Evolutionary conservation across 257 asterid species (phyloP).

Genomic region (Jacaranda mimosifolia): DNA sequence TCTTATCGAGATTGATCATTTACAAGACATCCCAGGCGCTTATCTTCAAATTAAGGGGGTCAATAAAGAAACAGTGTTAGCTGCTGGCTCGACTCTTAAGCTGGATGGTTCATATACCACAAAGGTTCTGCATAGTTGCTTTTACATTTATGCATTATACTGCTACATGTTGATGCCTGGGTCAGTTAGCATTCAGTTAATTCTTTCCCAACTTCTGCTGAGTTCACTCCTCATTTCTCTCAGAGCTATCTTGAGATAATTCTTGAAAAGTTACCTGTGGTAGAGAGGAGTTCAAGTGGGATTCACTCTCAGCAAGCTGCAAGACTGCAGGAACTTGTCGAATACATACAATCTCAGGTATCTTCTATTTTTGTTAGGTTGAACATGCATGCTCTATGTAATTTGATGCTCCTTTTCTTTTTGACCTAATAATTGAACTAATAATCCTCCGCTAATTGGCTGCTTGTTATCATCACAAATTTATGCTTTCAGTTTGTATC

Average conservation of each 20-base stretch:
- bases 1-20: slow-evolving; percentile 96
- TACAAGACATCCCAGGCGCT: slow-evolving; percentile 90
- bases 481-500: not conserved
- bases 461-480: too few relatives aligned
- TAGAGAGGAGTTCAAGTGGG: slow-evolving; percentile 75
- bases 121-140: slow-evolving; percentile 59
- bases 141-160: slow-evolving; percentile 8
- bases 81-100: slow-evolving; percentile 86
- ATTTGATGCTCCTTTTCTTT: not conserved
- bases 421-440: too few relatives aligned
- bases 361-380: not conserved
- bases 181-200: not conserved
- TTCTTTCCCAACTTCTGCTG: slow-evolving; percentile 16
- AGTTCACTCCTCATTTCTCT: slow-evolving; percentile 34
- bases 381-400: too few relatives aligned
- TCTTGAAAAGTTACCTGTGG: slow-evolving; percentile 74
- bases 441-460: too few relatives aligned
- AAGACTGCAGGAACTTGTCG: slow-evolving; percentile 91
- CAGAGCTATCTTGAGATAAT: slow-evolving; percentile 96
- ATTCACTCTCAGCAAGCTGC: slow-evolving; percentile 90
- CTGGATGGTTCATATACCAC: slow-evolving; percentile 96
- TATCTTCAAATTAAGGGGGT: slow-evolving; percentile 94
- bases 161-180: not conserved
- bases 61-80: slow-evolving; percentile 81
- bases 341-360: slow-evolving; percentile 89